These are phyloP conservation scores for Fonsecaea nubica DNA, from an alignment of 2,329 filamentous ascomycete genomes.

Conservation along the genomic window DNA sequence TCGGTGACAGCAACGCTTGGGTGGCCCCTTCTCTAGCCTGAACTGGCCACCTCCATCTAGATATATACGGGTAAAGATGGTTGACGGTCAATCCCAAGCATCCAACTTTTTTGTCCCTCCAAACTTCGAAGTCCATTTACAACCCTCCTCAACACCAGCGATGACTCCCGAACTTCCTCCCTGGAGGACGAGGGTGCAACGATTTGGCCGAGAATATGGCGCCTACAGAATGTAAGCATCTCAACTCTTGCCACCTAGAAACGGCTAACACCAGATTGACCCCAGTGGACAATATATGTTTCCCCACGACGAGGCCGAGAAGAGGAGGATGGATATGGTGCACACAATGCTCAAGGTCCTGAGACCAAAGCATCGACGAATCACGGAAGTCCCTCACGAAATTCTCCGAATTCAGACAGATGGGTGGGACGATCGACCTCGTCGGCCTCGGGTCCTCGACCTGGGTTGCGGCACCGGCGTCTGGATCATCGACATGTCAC, in stretches of 20 bases:
- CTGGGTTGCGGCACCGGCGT: slow-evolving; percentile 88
- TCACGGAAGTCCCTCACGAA: slow-evolving; percentile 49
- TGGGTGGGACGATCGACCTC: slow-evolving; percentile 31
- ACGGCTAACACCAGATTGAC: slow-evolving; percentile 21
- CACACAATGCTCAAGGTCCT: slow-evolving; percentile 76
- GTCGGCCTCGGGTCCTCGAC: slow-evolving; percentile 60
- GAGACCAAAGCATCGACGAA: slow-evolving; percentile 54
- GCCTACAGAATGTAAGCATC: slow-evolving; percentile 32
- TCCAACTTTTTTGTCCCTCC: slow-evolving; percentile 1
- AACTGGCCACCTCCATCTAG: background rate
- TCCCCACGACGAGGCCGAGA: slow-evolving; percentile 78
- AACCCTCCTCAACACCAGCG: background rate
- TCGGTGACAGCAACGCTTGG: background rate
- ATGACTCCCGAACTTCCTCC: background rate
- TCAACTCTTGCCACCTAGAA: background rate
- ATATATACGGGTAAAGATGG: background rate
- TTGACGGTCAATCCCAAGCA: background rate
- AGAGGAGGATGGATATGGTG: slow-evolving; percentile 80
- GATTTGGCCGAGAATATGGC: slow-evolving; percentile 36
- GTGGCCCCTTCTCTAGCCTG: background rate
- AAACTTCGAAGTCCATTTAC: slow-evolving; percentile 3
- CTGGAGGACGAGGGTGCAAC: slow-evolving; percentile 19
- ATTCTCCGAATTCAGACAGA: slow-evolving; percentile 6
- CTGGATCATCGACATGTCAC: slow-evolving; percentile 86
- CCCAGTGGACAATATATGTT: slow-evolving; percentile 70